Conservation (phyloP, 2,329 filamentous ascomycete genomes). For the Biscogniauxia marginata region DNA sequence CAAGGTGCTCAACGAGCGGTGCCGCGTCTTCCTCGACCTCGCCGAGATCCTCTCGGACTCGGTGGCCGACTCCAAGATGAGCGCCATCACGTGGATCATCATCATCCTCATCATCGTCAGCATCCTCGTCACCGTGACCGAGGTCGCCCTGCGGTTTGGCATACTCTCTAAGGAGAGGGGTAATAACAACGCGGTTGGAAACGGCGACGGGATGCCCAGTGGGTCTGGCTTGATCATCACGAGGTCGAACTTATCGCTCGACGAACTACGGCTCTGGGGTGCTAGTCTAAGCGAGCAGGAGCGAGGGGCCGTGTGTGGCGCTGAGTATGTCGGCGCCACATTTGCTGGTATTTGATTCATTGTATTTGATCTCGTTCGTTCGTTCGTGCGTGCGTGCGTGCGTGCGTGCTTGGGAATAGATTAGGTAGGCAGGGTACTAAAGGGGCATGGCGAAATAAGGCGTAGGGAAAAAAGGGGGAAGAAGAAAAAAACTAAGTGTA, state of each 20-base stretch:
- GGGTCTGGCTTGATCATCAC: conserved; percentile 23
- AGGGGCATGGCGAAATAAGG: neutral
- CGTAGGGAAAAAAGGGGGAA: neutral
- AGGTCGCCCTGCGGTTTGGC: conserved; percentile 83
- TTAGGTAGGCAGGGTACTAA: neutral
- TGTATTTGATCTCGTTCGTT: neutral
- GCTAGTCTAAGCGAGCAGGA: conserved; percentile 28
- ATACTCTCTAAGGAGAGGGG: conserved; percentile 57
- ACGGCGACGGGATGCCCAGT: conserved; percentile 6
- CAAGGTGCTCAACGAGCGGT: conserved; percentile 95
- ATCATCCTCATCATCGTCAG: conserved; percentile 90
- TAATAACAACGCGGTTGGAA: conserved; percentile 14
- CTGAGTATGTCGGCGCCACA: conserved; percentile 26
- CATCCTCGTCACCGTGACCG: conserved; percentile 86
- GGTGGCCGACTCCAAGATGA: conserved; percentile 94
- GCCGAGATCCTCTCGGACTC: conserved; percentile 92
- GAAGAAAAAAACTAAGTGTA: too few relatives aligned
- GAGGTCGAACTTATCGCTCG: conserved; percentile 28
- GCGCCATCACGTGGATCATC: conserved; percentile 94
- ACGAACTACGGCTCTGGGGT: conserved; percentile 31
- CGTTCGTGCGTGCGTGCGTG: neutral
- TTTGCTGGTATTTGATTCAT: conserved; percentile 29
- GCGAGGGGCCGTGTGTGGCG: conserved; percentile 30
- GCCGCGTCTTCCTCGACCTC: conserved; percentile 92
- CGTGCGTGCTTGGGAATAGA: neutral